Base-by-base conservation (phyloP, 2,329 filamentous ascomycete genomes). In the Monilinia aucupariae region DNA sequence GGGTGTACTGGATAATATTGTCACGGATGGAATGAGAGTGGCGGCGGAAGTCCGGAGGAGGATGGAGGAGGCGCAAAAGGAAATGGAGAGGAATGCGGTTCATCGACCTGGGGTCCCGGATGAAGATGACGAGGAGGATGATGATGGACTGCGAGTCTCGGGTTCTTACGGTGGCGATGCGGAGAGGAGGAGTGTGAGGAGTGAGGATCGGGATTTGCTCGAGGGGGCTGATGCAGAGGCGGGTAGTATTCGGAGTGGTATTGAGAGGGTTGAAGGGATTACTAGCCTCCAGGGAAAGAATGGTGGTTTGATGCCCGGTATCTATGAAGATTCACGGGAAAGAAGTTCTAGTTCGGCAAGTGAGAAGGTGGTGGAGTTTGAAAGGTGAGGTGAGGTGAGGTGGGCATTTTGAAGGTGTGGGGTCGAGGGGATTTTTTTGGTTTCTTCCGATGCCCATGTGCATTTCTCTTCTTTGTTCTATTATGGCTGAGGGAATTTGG, bases 1-100 rank as follows among this genome's bases (percentile, higher is more conserved):
- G 49, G 94, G 94, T 25, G 94, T 99, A 64, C 80, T 99, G 47
- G 94, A 99, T 78, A 96, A 96, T 71, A 97, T 99, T 71, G 94
- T 97, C 67, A 96, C 90, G 1, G 94, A 99, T 73, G 94, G 94
- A 49, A 97, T 97, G 87, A 88, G 93, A 41, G 93, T 97, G 64
- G 94, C 94, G 0, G 90, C 89, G 0, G 94, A 99, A 75, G 93
- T 99, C 59, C 83, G 90, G 68, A 85, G 92, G 71, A 83, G 92
- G 51, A 96, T 97, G 88, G 93, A 99, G 67, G 94, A 99, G 74
- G 93, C 93, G 3, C 92, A 97, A 76, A 87, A 86, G 69, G 93
- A 97, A 73, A 78, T 97, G 68, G 93, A 97, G 76, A 89, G 87
- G 75, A 92, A 92, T 65, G 89, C 88, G 0, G 76, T 87, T n/a